Evolutionary conservation across 495 filamentous ascomycete genomes (phyloP).

Genomic region (Annulohypoxylon maeteangense): DNA sequence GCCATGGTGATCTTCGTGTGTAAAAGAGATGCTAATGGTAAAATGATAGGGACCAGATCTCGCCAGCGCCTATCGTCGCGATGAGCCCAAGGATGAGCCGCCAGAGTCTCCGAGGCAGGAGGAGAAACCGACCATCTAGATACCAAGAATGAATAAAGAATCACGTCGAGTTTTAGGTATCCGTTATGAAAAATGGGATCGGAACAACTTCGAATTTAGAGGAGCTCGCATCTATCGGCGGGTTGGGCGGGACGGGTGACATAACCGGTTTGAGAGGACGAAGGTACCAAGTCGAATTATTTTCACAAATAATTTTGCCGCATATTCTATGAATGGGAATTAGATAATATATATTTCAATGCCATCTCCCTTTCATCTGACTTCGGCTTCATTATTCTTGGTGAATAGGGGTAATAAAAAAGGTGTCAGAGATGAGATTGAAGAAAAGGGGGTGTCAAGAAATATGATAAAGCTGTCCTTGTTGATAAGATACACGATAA

Average conservation of each 20-base stretch:
- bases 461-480: slow-evolving; percentile 16
- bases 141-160: not conserved
- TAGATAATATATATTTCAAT: not conserved
- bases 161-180: no score
- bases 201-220: not conserved
- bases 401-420: slow-evolving; percentile 19
- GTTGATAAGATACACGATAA: slow-evolving; percentile 44
- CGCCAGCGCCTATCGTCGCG: slow-evolving; percentile 26
- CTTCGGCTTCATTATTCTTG: not conserved
- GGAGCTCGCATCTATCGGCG: not conserved
- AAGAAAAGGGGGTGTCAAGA: slow-evolving; percentile 34
- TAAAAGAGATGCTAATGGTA: not conserved
- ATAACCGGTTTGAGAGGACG: not conserved
- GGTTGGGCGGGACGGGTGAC: no score
- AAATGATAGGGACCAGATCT: slow-evolving; percentile 26
- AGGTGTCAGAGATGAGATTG: not conserved
- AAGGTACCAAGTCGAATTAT: not conserved
- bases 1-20: not conserved
- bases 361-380: not conserved
- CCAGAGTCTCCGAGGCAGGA: not conserved
- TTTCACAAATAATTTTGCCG: not conserved
- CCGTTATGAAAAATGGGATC: not conserved
- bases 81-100: slow-evolving; percentile 10
- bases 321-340: not conserved
- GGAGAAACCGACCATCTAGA: not conserved